Conservation (phyloP, 208 protist species). For the Trypanosoma lewisi region DNA sequence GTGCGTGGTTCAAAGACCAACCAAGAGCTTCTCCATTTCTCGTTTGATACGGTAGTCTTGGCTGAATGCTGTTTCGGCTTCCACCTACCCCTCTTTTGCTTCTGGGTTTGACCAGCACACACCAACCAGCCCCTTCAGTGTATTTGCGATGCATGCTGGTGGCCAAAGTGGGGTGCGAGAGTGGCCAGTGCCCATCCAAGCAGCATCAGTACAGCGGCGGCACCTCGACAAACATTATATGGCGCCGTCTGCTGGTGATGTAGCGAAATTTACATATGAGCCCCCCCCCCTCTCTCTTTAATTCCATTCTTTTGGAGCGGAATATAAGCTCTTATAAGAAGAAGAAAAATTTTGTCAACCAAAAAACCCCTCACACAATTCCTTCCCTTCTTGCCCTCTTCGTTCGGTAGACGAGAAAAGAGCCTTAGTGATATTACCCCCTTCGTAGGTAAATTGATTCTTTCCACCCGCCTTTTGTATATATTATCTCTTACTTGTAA, state of each 20-base stretch:
- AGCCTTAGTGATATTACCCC: too few relatives aligned
- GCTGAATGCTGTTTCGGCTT: neutral
- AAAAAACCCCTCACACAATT: too few relatives aligned
- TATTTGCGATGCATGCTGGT: conserved; percentile 17
- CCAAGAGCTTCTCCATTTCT: conserved; percentile 14
- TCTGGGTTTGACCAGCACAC: conserved; percentile 12
- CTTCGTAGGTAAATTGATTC: too few relatives aligned
- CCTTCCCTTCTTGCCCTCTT: too few relatives aligned
- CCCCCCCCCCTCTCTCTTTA: neutral
- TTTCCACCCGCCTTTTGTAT: too few relatives aligned
- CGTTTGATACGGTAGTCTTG: neutral
- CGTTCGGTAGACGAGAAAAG: too few relatives aligned
- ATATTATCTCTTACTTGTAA: too few relatives aligned
- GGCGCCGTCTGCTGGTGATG: conserved; percentile 31
- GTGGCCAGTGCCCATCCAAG: conserved; percentile 9
- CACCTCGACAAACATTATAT: conserved; percentile 6
- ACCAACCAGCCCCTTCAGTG: conserved; percentile 36
- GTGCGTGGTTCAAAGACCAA: conserved; percentile 27
- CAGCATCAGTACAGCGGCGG: conserved; percentile 40
- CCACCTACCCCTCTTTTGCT: neutral
- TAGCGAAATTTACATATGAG: conserved; percentile 29
- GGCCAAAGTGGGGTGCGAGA: conserved; percentile 41
- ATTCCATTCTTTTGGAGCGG: too few relatives aligned
- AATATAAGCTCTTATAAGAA: too few relatives aligned
- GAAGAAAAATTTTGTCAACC: neutral